Conservation (phyloP, 2,329 filamentous ascomycete genomes). For the Cercospora zeina region DNA sequence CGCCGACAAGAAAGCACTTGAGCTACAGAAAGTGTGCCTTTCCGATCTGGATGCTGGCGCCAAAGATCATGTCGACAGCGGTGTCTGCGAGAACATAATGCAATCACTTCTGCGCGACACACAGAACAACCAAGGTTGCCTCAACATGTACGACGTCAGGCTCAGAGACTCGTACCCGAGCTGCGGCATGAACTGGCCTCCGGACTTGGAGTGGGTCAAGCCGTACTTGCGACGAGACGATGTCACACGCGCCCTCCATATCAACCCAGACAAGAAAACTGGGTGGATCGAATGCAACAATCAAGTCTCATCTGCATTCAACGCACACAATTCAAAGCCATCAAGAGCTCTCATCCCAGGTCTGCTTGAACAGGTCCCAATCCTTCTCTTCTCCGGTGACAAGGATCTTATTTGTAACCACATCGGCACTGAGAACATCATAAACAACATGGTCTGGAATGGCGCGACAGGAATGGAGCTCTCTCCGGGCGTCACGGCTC, state of each 20-base stretch:
- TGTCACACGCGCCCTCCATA: constrained; percentile 76
- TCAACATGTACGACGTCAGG: constrained; percentile 97
- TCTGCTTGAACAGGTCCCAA: constrained; percentile 72
- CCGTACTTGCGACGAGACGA: constrained; percentile 84
- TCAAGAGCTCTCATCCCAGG: constrained; percentile 73
- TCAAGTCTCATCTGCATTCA: constrained; percentile 72
- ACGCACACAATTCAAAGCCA: constrained; percentile 68
- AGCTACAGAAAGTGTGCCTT: constrained; percentile 68
- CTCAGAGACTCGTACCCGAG: constrained; percentile 75
- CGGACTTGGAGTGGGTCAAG: constrained; percentile 73
- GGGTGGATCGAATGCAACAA: constrained; percentile 93
- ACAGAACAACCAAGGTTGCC: constrained; percentile 59
- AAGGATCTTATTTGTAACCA: constrained; percentile 98
- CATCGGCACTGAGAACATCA: constrained; percentile 85
- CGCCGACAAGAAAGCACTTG: constrained; percentile 66
- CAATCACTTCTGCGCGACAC: constrained; percentile 69
- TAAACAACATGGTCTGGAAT: constrained; percentile 88
- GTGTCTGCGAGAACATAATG: constrained; percentile 74
- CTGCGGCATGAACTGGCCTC: constrained; percentile 98
- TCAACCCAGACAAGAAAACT: constrained; percentile 75
- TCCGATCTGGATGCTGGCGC: constrained; percentile 59
- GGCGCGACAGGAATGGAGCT: constrained; percentile 88
- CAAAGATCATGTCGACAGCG: constrained; percentile 63
- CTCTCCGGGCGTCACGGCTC: constrained; percentile 82
- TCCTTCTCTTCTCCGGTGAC: constrained; percentile 88